A percentile compares a stretch with the other conserved stretches of the same genome.
These are phyloP conservation scores for Serendipita sp. DNA, from an alignment of 768 basidiomycete species.

Conservation along the genomic window DNA sequence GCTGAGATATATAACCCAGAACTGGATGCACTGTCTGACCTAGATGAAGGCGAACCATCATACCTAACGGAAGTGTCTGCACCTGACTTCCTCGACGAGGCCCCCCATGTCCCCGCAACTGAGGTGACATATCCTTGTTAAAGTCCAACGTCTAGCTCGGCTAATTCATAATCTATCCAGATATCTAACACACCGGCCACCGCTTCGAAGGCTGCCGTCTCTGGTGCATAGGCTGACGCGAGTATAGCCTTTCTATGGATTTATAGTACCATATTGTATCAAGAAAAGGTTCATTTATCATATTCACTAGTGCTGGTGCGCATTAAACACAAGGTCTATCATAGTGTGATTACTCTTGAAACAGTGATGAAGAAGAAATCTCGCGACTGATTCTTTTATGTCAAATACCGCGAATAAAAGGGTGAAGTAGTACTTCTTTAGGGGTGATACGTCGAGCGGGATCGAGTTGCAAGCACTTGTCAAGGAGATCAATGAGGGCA, in stretches of 20 bases:
- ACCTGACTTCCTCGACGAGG: slow-evolving; percentile 85
- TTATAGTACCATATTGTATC: no score
- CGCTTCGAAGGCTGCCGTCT: background rate
- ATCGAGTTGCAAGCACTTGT: slow-evolving; percentile 80
- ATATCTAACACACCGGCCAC: background rate
- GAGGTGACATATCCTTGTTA: background rate
- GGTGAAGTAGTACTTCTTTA: slow-evolving; percentile 72
- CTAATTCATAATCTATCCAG: background rate
- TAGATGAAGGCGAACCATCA: slow-evolving; percentile 79
- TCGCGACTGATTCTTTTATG: no score
- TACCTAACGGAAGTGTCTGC: slow-evolving; percentile 79
- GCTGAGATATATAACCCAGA: slow-evolving; percentile 34
- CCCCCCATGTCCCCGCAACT: slow-evolving; percentile 27
- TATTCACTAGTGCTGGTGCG: no score
- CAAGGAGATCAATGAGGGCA: slow-evolving; percentile 77
- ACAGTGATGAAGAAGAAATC: no score
- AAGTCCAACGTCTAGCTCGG: background rate
- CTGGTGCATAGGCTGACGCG: background rate
- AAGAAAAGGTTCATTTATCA: no score
- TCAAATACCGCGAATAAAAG: slow-evolving; percentile 52
- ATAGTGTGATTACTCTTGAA: no score
- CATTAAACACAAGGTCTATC: no score
- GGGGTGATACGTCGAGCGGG: slow-evolving; percentile 76
- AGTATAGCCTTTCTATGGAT: no score
- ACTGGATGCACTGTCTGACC: slow-evolving; percentile 81